phyloP scores from a whole-genome alignment of 805 yeast species.

The Wickerhamomyces bovis region DNA sequence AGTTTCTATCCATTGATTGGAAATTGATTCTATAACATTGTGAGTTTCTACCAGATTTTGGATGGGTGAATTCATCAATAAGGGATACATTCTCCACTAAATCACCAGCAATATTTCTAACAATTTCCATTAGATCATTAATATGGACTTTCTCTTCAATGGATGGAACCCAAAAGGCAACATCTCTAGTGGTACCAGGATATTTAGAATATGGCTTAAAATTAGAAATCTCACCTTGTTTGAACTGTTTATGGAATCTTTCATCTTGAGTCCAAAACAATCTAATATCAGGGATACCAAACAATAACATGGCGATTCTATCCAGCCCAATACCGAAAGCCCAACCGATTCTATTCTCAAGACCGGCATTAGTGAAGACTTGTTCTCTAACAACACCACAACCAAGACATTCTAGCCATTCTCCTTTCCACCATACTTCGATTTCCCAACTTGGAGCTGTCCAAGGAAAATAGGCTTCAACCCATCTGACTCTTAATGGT shows the following conservation, averaged over 20 bases:
- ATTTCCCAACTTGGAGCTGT: conserved; percentile 98
- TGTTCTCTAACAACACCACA: conserved; percentile 85
- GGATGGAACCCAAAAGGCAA: conserved; percentile 83
- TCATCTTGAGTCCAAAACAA: conserved; percentile 85
- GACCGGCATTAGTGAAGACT: conserved; percentile 69
- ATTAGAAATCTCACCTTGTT: conserved; percentile 53
- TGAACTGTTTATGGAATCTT: conserved; percentile 71
- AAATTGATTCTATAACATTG: conserved; percentile 87
- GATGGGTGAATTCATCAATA: conserved; percentile 80
- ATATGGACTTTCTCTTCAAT: conserved; percentile 45
- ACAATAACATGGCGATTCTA: conserved; percentile 90
- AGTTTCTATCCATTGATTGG: conserved; percentile 92
- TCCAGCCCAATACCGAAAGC: conserved; percentile 97
- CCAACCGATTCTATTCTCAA: conserved; percentile 76
- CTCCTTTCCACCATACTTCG: conserved; percentile 98
- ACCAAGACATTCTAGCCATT: conserved; percentile 96
- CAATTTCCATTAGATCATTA: conserved; percentile 91
- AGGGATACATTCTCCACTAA: conserved; percentile 79
- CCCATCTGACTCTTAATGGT: conserved; percentile 88
- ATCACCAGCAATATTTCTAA: conserved; percentile 79
- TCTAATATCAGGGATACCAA: conserved; percentile 93
- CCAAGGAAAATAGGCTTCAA: conserved; percentile 96
- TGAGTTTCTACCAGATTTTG: conserved; percentile 69
- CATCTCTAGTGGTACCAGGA: conserved; percentile 82
- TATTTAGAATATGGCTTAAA: conserved; percentile 88